Base-by-base conservation (phyloP, 805 yeast species). In the Yarrowia sp. region DNA sequence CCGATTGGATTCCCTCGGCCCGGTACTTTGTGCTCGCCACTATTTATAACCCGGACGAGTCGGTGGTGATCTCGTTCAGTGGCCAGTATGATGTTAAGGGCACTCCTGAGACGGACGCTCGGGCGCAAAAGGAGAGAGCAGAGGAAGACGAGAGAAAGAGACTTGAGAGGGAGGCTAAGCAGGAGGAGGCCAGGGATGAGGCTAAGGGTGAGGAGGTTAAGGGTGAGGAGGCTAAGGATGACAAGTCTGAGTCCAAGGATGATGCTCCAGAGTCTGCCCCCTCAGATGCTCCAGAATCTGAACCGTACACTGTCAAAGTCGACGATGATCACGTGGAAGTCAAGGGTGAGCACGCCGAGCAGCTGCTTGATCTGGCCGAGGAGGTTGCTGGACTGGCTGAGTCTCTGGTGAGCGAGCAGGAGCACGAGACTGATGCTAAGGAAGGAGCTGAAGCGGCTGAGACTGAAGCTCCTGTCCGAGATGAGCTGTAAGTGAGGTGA, bases 21-120 rank as follows among this genome's bases (percentile, higher is more conserved):
- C 42, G 46, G 24, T 61, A 61, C 44, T 46, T 61, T 19, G 43
- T 61, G 8, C n/a, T 61, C 5, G 66, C 30, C n/a, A 36, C 66
- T 8, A 19, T 47, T 13, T 36, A 20, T 55, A 61, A 61, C 46
- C 66, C 66, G 24, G 66, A 61, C 38, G 17, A 46, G 36, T 15
- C 55, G 3, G 15, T 10, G 5, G 38, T 61, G 6, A 14, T 61
- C 9, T 44, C 66, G 4, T 61, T 61, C 38, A 46, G 55, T 8
- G 66, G 66, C 38, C 55, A 47, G 43, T 61, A 61, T 14, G 64
- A 58, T 7, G 64, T 58, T 33, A 43, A 43, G 64, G 64, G 50
- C 14, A 43, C 50, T 5, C 64, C 64, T 13, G 64, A 58, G 33
- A 40, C 38, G 0, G 61, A 55, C 20, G 61, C 61, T 6, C 19